A percentile compares a stretch with the other conserved stretches of the same genome.
phyloP scores from a whole-genome alignment of 106 monocot species.

The Acanthochlamys bracteata region DNA sequence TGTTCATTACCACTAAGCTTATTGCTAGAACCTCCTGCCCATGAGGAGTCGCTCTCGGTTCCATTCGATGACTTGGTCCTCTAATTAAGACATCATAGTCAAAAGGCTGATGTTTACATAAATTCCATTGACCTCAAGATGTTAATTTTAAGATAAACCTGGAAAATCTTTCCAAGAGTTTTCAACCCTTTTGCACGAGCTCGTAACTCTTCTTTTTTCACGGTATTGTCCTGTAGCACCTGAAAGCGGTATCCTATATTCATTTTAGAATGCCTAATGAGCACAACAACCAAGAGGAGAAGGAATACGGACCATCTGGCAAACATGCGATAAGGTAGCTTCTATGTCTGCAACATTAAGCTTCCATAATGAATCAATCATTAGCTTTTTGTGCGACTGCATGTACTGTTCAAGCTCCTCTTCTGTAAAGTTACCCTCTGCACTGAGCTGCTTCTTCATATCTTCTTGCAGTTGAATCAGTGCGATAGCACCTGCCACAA shows the following conservation, averaged over 20 bases:
- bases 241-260: constrained; percentile 11
- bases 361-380: constrained; percentile 97
- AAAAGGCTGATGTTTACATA: not conserved
- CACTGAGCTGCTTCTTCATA: constrained; percentile 76
- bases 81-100: constrained; percentile 23
- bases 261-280: not conserved
- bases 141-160: constrained; percentile 29
- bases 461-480: constrained; percentile 97
- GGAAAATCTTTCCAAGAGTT: constrained; percentile 88
- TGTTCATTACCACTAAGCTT: constrained; percentile 35
- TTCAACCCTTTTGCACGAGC: constrained; percentile 95
- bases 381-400: constrained; percentile 70
- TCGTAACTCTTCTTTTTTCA: constrained; percentile 81
- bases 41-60: constrained; percentile 29
- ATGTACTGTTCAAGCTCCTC: constrained; percentile 80
- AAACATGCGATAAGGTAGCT: constrained; percentile 79
- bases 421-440: constrained; percentile 75
- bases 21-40: constrained; percentile 14
- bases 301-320: constrained; percentile 65
- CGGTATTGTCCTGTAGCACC: constrained; percentile 76
- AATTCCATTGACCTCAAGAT: not conserved
- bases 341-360: constrained; percentile 99
- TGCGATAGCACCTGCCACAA: constrained; percentile 67
- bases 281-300: not conserved
- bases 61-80: constrained; percentile 30